Evolutionary conservation across 768 basidiomycete species (phyloP), one percentile per base, ranked within the genome.

Genomic region (Tylopilus rubrobrunneus): DNA sequence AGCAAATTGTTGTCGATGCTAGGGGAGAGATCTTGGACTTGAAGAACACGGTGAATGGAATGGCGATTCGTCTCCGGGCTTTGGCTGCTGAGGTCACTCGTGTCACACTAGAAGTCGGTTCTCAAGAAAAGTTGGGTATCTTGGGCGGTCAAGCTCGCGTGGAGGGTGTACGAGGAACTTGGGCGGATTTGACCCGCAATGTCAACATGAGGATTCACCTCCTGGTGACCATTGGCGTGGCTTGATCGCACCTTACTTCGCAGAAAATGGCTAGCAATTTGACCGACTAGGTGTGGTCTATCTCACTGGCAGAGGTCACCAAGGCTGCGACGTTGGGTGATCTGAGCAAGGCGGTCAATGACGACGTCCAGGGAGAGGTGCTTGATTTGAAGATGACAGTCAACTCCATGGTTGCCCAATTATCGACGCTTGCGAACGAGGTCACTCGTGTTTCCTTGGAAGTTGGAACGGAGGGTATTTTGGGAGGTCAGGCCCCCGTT

Each of bases 331-430:
- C 93, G 2, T 73, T 82, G 48, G 94, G 94, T 19, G 92, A 96
- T 68, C 71, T 97, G 45, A 81, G 78, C 60, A 86, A 89, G 65
- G 83, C 84, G 27, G 93, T 96, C 66, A 84, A 92, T 56, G 93
- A 96, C 52, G 90, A 95, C 61, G 94, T 94, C 14, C 87, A 92
- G 62, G 94, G 94, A 43, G 95, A 98, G 74, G 94, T 98, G 83
- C 80, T 93, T 15, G 87, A 89, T 62, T 71, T 89, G 66, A 89
- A 89, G 75, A 79, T 83, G 60, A 89, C 87, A 0, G 86, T 90
- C 61, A 90, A 89, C 66, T 80, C 78, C 55, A 90, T 89, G 88
- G 86, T 87, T 52, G 76, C 76, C 21, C 85, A 88, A 63, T 68
- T 92, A 33, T 84, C 79, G 21, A 87, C 84, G 0, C 73, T 91